These are phyloP conservation scores for Quercus gilva DNA, from an alignment of 306 rosid species.

Conservation along the genomic window DNA sequence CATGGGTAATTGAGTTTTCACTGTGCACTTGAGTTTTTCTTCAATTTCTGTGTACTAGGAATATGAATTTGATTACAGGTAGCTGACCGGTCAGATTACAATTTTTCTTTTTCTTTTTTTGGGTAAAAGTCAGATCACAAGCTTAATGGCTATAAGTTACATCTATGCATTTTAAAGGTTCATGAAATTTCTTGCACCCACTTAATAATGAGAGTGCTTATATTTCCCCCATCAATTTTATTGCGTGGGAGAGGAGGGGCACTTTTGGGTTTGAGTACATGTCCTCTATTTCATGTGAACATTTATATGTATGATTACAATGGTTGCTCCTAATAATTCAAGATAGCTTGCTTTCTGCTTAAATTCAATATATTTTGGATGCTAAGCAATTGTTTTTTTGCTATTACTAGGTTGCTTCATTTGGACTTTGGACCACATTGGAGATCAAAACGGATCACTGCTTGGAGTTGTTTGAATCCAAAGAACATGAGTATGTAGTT, in stretches of 20 bases:
- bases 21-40: too few relatives aligned
- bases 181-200: not conserved
- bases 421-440: slow-evolving; percentile 2
- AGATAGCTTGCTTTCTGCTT: not conserved
- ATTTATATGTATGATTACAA: not conserved
- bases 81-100: not conserved
- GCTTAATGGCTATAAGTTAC: not conserved
- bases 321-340: not conserved
- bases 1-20: not conserved
- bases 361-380: not conserved
- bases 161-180: not conserved
- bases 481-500: slow-evolving; percentile 23
- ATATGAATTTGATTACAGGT: not conserved
- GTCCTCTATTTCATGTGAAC: not conserved
- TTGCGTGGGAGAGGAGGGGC: not conserved
- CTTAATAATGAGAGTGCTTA: not conserved
- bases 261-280: not conserved
- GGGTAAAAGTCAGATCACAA: not conserved
- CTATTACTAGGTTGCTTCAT: slow-evolving; percentile 1
- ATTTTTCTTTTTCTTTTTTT: too few relatives aligned
- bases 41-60: not conserved
- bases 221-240: not conserved
- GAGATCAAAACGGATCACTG: not conserved
- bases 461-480: not conserved
- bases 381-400: slow-evolving; percentile 1